Evolutionary conservation across 495 filamentous ascomycete species (phyloP).

Genomic region (Penicillium subrubescens): DNA sequence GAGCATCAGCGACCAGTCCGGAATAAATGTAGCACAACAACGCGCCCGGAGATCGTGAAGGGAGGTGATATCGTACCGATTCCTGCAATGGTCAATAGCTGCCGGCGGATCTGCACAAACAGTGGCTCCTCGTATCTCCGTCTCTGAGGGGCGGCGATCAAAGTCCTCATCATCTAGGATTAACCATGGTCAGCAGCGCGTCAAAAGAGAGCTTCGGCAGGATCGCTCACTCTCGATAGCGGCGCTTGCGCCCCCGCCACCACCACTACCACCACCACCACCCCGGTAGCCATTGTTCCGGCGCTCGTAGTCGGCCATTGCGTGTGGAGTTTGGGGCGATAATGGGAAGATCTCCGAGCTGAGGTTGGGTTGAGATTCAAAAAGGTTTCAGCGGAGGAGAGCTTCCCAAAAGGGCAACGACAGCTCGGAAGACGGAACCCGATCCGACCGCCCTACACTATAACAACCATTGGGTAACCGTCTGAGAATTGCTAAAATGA

Average conservation of each 20-base stretch:
- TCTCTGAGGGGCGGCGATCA: constrained; percentile 71
- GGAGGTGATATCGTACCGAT: constrained; percentile 54
- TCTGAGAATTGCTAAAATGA: too few species aligned
- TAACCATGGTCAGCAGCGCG: constrained; percentile 12
- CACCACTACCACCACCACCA: constrained; percentile 56
- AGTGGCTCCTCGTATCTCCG: constrained; percentile 80
- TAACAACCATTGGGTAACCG: neutral
- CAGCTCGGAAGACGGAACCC: neutral
- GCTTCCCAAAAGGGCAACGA: constrained; percentile 6
- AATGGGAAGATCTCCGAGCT: neutral
- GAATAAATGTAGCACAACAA: neutral
- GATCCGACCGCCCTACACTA: constrained; percentile 1
- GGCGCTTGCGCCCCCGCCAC: constrained; percentile 72
- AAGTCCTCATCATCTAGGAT: constrained; percentile 72
- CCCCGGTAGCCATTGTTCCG: constrained; percentile 52
- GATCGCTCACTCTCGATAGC: constrained; percentile 55
- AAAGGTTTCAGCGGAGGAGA: constrained; percentile 3
- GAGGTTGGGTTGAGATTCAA: neutral
- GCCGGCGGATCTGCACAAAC: constrained; percentile 73
- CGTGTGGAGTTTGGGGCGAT: neutral
- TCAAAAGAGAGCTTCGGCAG: constrained; percentile 2
- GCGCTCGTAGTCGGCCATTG: constrained; percentile 77
- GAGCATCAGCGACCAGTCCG: constrained; percentile 16
- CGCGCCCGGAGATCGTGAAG: constrained; percentile 9
- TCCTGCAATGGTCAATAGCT: constrained; percentile 83